Evolutionary conservation across 1,139 yeast species (phyloP), one percentile per base, ranked within the genome.

Genomic region (Protomyces macrosporus): DNA sequence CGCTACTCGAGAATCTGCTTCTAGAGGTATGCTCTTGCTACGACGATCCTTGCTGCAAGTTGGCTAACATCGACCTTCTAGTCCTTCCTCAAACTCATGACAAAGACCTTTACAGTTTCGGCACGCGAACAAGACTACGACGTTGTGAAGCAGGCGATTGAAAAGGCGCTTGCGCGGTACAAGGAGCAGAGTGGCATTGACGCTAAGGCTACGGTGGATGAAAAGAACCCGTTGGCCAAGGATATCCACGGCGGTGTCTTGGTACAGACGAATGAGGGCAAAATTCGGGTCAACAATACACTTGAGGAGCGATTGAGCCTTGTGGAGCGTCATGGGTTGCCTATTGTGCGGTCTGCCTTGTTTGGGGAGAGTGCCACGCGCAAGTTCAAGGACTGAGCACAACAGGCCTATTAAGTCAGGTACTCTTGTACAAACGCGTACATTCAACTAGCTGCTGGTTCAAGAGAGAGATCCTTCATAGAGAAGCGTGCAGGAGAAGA

Each of bases 231-330:
- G 74, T 81, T 90, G 74, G 79, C 79, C 68, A 81, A 84, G 64
- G 86, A 84, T 42, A 68, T 69, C 67, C 85, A 95, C 59, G 99
- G 99, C 68, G 99, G 99, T 72, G 90, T 86, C 61, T 76, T 90
- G 63, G 81, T 90, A 60, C 75, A 82, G 66, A 88, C 87, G 73
- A 82, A 82, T 53, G 75, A 83, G 45, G 96, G 96, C 65, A 90
- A 88, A 78, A 91, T 95, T 70, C 91, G 87, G 71, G 90, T 93
- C 66, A 81, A 89, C 77, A 93, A 93, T 79, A 91, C 98, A 50
- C 82, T 95, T 73, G 97, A 90, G 72, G 97, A 91, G 79, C 88
- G 99, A 78, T 83, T 93, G 74, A 83, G 85, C 72, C 79, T 95
- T 68, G 81, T 93, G 72, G 82, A 88, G 56, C 88, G 88, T 75